These are phyloP conservation scores for Nothophoma quercina DNA, from an alignment of 2,329 filamentous ascomycete species.

Conservation along the genomic window DNA sequence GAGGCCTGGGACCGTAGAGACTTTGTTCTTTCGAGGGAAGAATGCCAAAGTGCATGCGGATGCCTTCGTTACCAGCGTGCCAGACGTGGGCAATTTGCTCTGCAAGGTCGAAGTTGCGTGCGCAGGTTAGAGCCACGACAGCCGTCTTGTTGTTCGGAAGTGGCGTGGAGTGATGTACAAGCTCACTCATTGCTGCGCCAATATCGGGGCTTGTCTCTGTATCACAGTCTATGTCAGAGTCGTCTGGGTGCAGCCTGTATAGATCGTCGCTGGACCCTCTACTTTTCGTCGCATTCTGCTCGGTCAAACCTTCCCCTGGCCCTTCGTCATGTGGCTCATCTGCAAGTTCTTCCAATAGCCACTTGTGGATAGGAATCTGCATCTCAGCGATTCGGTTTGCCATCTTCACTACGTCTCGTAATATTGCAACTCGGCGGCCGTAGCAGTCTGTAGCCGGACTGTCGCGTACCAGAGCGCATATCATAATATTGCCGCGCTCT, in stretches of 20 bases:
- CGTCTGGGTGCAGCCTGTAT: conserved; percentile 1
- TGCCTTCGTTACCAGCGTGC: conserved; percentile 27
- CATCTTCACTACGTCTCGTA: conserved; percentile 23
- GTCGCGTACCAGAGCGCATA: conserved; percentile 33
- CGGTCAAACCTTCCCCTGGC: conserved; percentile 19
- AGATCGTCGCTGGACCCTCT: conserved; percentile 23
- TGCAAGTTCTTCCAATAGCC: conserved; percentile 29
- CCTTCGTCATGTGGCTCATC: conserved; percentile 31
- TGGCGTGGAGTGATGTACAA: conserved; percentile 16
- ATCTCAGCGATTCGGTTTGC: conserved; percentile 29
- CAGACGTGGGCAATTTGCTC: conserved; percentile 28
- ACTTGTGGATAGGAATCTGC: conserved; percentile 31
- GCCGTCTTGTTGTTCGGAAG: conserved; percentile 30
- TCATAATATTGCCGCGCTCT: conserved; percentile 35
- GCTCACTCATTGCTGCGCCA: conserved; percentile 20
- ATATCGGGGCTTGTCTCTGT: conserved; percentile 22
- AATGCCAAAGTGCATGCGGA: conserved; percentile 32
- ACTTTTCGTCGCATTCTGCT: conserved; percentile 28
- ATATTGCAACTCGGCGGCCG: conserved; percentile 27
- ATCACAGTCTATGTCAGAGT: conserved; percentile 9
- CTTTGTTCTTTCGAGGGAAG: conserved; percentile 13
- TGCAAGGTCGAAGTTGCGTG: conserved; percentile 18
- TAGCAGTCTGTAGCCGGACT: conserved; percentile 33
- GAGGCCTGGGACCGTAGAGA: conserved; percentile 1
- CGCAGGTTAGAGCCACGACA: conserved; percentile 26